Conservation (phyloP, 306 rosid genomes). For the Casuarina cunninghamiana region DNA sequence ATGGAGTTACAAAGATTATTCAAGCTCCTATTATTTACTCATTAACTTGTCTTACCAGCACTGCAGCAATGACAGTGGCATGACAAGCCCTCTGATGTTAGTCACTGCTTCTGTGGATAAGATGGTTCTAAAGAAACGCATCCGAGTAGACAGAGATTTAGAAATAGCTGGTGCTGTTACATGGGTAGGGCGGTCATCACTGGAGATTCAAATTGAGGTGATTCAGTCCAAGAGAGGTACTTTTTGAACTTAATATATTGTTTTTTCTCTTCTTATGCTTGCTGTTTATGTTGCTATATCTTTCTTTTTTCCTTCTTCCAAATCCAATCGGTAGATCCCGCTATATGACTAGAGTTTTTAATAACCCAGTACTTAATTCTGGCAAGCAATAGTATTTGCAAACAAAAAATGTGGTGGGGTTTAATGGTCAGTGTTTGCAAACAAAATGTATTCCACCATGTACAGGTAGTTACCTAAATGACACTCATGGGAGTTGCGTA, state of each 20-base stretch:
- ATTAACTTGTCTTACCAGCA: conserved; percentile 44
- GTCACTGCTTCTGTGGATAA: conserved; percentile 88
- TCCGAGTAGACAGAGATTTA: conserved; percentile 55
- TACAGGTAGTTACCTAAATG: background rate
- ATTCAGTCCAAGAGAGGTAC: conserved; percentile 52
- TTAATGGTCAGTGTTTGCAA: background rate
- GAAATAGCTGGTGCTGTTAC: conserved; percentile 72
- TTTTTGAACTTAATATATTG: background rate
- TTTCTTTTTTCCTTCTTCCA: background rate
- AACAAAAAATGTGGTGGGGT: background rate
- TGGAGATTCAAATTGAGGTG: conserved; percentile 78
- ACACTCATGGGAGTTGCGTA: too few species aligned
- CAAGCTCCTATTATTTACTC: background rate
- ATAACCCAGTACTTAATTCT: too few species aligned
- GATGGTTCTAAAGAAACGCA: conserved; percentile 68
- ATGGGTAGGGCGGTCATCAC: conserved; percentile 86
- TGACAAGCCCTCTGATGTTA: conserved; percentile 56
- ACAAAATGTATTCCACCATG: background rate
- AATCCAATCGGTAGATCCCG: background rate
- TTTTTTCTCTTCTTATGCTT: conserved; percentile 16
- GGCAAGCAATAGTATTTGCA: too few species aligned
- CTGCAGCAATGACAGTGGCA: conserved; percentile 65
- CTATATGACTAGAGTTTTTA: background rate
- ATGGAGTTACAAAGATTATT: background rate
- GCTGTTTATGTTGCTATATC: background rate